Percentiles rank a stretch among this genome's conserved stretches.
These are phyloP conservation scores for Streptanthus diversifolius DNA, from an alignment of 345 rosid species.

Conservation along the genomic window DNA sequence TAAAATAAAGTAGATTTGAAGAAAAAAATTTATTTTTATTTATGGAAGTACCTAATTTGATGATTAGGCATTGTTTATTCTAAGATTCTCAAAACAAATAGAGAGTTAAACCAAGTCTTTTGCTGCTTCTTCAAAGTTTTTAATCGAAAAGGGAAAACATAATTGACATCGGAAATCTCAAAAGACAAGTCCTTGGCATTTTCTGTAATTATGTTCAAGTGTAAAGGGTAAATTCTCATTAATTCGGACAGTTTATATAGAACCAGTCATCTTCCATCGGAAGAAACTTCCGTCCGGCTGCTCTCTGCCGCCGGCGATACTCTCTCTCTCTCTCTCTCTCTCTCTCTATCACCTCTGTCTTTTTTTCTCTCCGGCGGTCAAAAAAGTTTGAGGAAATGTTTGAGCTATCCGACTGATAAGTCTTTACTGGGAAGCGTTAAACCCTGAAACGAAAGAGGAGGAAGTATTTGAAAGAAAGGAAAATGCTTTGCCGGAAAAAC, in stretches of 20 bases:
- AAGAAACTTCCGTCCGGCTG: constrained; percentile 17
- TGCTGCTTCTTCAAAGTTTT: neutral
- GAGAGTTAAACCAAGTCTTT: neutral
- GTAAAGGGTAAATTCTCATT: constrained; percentile 24
- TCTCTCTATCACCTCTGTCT: neutral
- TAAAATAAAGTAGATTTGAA: neutral
- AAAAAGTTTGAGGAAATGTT: neutral
- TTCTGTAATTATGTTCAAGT: constrained; percentile 19
- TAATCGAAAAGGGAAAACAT: constrained; percentile 5
- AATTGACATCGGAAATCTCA: constrained; percentile 25
- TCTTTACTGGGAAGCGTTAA: neutral
- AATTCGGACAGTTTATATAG: constrained; percentile 5
- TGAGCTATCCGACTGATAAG: neutral
- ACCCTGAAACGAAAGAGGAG: neutral
- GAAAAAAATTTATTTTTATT: neutral
- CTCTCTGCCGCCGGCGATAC: constrained; percentile 17
- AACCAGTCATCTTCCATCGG: constrained; percentile 26
- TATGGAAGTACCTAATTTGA: neutral
- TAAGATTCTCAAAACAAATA: neutral
- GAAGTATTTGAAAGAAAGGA: neutral
- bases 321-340: neutral
- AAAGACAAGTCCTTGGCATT: constrained; percentile 30
- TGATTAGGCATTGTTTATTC: constrained; percentile 2
- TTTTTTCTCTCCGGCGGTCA: neutral
- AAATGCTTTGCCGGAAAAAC: constrained; percentile 69